Evolutionary conservation across 768 basidiomycete species (phyloP).

Genomic region (Hericium rajendrae): DNA sequence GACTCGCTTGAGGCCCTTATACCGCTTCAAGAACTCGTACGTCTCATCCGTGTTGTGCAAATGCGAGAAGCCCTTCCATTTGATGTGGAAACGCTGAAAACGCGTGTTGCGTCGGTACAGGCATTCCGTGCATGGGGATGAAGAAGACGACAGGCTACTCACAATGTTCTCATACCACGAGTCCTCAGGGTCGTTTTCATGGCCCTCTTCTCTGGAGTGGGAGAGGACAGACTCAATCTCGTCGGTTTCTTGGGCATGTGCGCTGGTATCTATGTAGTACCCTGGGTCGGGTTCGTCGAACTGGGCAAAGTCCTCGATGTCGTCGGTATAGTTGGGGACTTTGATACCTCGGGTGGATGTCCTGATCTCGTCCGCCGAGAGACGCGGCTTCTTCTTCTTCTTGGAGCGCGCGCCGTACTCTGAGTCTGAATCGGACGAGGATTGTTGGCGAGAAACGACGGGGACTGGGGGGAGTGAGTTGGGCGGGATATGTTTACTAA

Average conservation of each 20-base stretch:
- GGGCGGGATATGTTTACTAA: conserved; percentile 13
- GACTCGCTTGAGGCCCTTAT: conserved; percentile 92
- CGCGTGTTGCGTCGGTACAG: not conserved
- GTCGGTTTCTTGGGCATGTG: conserved; percentile 52
- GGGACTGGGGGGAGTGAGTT: conserved; percentile 23
- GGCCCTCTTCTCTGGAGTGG: conserved; percentile 79
- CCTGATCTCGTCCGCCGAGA: conserved; percentile 62
- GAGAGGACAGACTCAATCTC: conserved; percentile 89
- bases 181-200: conserved; percentile 67
- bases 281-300: conserved; percentile 60
- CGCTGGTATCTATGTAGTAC: conserved; percentile 44
- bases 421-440: conserved; percentile 73
- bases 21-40: conserved; percentile 91
- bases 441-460: conserved; percentile 38
- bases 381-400: conserved; percentile 65
- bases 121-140: conserved; percentile 7
- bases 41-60: conserved; percentile 99
- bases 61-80: conserved; percentile 98
- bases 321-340: conserved; percentile 78
- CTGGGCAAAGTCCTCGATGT: conserved; percentile 57
- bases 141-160: conserved; percentile 6
- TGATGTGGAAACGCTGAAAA: conserved; percentile 90
- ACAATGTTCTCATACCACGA: conserved; percentile 86
- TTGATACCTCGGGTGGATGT: conserved; percentile 68
- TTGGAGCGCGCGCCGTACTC: conserved; percentile 81